Percentiles rank a stretch among this genome's conserved stretches.
Evolutionary conservation across 2,329 filamentous ascomycete species (phyloP).

Genomic region (Westerdykella sp.): DNA sequence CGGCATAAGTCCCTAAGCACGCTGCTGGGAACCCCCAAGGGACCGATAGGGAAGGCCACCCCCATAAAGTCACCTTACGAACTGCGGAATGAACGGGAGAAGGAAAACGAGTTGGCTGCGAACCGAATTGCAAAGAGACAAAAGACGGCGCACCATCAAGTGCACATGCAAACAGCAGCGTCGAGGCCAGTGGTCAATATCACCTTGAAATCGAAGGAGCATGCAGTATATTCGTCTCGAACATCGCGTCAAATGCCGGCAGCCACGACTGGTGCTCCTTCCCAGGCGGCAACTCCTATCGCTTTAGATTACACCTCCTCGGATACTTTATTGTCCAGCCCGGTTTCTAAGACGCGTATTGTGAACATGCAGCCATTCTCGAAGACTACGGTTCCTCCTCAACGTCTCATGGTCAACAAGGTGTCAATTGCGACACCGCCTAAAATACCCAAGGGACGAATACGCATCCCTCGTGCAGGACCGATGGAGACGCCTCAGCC

Average conservation of each 20-base stretch:
- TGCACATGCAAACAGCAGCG: background rate
- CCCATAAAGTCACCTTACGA: slow-evolving; percentile 63
- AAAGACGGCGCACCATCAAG: slow-evolving; percentile 18
- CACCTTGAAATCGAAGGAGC: background rate
- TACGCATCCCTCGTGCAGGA: slow-evolving; percentile 20
- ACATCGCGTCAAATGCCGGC: too few relatives aligned
- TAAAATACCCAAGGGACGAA: slow-evolving; percentile 19
- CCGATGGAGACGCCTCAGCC: slow-evolving; percentile 19
- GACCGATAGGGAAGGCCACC: slow-evolving; percentile 56
- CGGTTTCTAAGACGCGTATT: background rate
- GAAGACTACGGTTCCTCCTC: background rate
- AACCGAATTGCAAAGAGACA: slow-evolving; percentile 37
- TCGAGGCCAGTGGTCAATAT: slow-evolving; percentile 11
- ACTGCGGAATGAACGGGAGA: slow-evolving; percentile 32
- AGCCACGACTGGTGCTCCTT: background rate
- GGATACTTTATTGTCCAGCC: background rate
- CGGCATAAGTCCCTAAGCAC: slow-evolving; percentile 56
- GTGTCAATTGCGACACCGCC: slow-evolving; percentile 11
- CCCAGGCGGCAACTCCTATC: background rate
- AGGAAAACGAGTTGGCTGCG: slow-evolving; percentile 22
- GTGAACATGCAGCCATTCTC: background rate
- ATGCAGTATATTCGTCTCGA: background rate
- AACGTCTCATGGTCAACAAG: background rate
- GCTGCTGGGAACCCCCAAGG: slow-evolving; percentile 59
- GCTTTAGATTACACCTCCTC: background rate